These are phyloP conservation scores for Russula vinacea DNA, from an alignment of 768 basidiomycete species.

Conservation along the genomic window DNA sequence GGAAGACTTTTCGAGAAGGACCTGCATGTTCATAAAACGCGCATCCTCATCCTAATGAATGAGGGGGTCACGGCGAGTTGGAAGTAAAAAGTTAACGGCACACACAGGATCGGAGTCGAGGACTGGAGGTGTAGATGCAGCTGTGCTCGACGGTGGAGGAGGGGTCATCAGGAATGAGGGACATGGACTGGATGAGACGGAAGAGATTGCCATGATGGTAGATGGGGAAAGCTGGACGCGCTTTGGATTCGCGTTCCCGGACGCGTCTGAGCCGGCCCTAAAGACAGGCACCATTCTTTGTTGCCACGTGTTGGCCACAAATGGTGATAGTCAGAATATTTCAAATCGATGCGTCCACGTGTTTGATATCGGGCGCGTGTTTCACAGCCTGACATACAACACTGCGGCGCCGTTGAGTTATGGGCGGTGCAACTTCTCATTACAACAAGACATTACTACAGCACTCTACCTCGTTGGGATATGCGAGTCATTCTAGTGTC, in stretches of 20 bases:
- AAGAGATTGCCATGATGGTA: slow-evolving; percentile 11
- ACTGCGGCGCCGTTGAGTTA: neutral
- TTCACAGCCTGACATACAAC: neutral
- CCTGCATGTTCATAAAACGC: slow-evolving; percentile 54
- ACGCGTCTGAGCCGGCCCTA: slow-evolving; percentile 29
- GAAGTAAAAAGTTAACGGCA: neutral
- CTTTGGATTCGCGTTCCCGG: neutral
- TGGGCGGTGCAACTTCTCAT: neutral
- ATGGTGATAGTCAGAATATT: neutral
- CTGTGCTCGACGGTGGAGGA: slow-evolving; percentile 14
- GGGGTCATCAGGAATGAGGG: slow-evolving; percentile 19
- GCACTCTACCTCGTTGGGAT: neutral
- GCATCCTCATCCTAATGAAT: slow-evolving; percentile 46
- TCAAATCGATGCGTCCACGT: neutral
- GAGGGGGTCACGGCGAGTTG: neutral
- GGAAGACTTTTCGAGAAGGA: slow-evolving; percentile 70
- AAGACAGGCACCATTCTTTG: neutral
- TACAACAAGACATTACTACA: neutral
- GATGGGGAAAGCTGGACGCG: neutral
- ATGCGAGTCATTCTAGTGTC: neutral
- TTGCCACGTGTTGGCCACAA: neutral
- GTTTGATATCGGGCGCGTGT: neutral
- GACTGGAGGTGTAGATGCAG: slow-evolving; percentile 16
- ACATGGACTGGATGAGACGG: slow-evolving; percentile 11
- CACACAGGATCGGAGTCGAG: slow-evolving; percentile 21